Evolutionary conservation across 371 early-diverging fungal genomes (phyloP).

Genomic region (Actinomucor elegans): DNA sequence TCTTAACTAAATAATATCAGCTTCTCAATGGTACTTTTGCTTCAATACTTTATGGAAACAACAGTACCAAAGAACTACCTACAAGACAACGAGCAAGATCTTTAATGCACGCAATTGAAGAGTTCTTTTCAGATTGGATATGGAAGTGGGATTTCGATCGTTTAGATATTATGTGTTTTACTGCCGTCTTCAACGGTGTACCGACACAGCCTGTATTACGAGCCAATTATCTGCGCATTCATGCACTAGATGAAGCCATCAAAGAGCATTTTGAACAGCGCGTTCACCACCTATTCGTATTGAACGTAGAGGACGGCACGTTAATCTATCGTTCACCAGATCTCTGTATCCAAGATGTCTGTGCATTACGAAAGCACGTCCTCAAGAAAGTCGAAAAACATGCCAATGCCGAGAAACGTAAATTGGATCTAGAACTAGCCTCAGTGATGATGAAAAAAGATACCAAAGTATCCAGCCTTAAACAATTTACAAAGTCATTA

Average conservation of each 20-base stretch:
- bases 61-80: constrained; percentile 10
- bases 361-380: constrained; percentile 32
- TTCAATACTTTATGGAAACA: constrained; percentile 28
- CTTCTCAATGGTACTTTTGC: constrained; percentile 48
- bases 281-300: constrained; percentile 47
- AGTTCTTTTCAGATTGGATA: constrained; percentile 68
- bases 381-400: constrained; percentile 33
- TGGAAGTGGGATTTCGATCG: constrained; percentile 67
- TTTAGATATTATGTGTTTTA: constrained; percentile 37
- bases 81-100: constrained; percentile 40
- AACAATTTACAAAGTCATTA: constrained; percentile 50
- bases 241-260: constrained; percentile 24
- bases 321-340: constrained; percentile 44
- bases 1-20: constrained; percentile 20
- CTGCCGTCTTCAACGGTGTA: constrained; percentile 43
- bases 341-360: constrained; percentile 28
- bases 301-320: constrained; percentile 26
- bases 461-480: constrained; percentile 29
- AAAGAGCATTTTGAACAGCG: constrained; percentile 19
- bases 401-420: constrained; percentile 19
- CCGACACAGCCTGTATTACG: constrained; percentile 44
- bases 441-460: not conserved
- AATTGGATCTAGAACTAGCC: constrained; percentile 18
- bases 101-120: constrained; percentile 53
- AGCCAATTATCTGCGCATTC: constrained; percentile 26